These are phyloP conservation scores for Neofusicoccum kwambonambiense DNA, from an alignment of 2,329 filamentous ascomycete species.

Conservation along the genomic window DNA sequence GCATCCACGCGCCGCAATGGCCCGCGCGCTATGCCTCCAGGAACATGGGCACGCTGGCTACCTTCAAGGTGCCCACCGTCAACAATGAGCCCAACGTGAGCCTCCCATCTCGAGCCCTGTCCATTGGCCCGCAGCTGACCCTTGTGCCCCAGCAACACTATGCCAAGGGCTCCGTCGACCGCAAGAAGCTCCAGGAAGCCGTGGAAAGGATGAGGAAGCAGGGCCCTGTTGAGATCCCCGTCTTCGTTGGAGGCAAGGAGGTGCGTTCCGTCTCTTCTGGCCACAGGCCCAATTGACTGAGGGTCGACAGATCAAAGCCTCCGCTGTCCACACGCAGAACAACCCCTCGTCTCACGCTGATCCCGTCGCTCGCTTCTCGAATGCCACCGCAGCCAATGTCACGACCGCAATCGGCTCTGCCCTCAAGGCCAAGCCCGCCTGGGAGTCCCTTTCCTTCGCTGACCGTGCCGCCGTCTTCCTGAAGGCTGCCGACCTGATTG, in stretches of 20 bases:
- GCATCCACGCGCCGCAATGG: constrained; percentile 9
- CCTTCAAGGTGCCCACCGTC: constrained; percentile 84
- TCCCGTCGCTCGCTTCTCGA: constrained; percentile 79
- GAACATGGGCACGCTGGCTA: constrained; percentile 63
- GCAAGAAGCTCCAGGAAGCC: constrained; percentile 72
- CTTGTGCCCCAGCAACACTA: constrained; percentile 72
- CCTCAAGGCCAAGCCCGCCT: constrained; percentile 78
- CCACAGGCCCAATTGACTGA: constrained; percentile 10
- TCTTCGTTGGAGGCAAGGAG: constrained; percentile 80
- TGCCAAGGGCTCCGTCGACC: constrained; percentile 75
- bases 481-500: constrained; percentile 89
- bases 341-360: constrained; percentile 80
- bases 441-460: constrained; percentile 83
- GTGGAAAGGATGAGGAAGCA: constrained; percentile 67
- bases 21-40: constrained; percentile 18
- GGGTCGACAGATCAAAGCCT: constrained; percentile 61
- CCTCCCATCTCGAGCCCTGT: neutral
- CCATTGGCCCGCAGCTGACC: neutral
- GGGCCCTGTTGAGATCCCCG: constrained; percentile 73
- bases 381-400: constrained; percentile 75
- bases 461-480: constrained; percentile 92
- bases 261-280: constrained; percentile 46
- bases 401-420: constrained; percentile 78
- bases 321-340: constrained; percentile 66
- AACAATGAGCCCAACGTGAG: constrained; percentile 94